Conservation (phyloP, 345 rosid genomes). For the Conringia planisiliqua region DNA sequence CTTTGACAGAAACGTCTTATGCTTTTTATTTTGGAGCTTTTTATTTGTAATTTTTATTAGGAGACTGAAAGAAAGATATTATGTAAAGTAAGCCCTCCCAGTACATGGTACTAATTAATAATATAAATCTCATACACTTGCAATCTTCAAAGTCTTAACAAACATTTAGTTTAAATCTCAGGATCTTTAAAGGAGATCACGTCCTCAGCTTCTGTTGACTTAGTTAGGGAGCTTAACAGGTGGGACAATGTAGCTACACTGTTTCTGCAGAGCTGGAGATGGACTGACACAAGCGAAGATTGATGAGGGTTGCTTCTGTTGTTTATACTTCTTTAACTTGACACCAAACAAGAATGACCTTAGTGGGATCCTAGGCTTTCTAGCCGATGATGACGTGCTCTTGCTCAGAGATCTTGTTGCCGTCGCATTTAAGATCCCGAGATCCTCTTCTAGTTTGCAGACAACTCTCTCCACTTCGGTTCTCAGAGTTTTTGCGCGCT, state of each 20-base stretch:
- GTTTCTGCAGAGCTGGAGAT: conserved; percentile 45
- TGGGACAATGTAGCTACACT: conserved; percentile 36
- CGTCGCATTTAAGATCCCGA: conserved; percentile 25
- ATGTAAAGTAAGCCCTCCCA: conserved; percentile 19
- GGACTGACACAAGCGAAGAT: conserved; percentile 57
- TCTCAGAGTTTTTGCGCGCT: conserved; percentile 42
- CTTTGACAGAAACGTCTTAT: conserved; percentile 1
- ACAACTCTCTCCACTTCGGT: conserved; percentile 53
- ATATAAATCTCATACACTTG: conserved; percentile 13
- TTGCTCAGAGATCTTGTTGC: conserved; percentile 27
- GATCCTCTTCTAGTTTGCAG: conserved; percentile 44
- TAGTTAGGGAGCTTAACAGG: conserved; percentile 21
- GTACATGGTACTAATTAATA: conserved; percentile 26
- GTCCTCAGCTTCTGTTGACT: conserved; percentile 11
- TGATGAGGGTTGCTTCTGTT: conserved; percentile 34
- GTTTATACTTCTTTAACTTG: conserved; percentile 61
- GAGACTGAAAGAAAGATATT: conserved; percentile 6
- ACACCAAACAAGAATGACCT: conserved; percentile 84
- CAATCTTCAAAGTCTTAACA: conserved; percentile 7
- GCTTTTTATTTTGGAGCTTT: background rate
- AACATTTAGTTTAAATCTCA: background rate
- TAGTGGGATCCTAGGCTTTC: conserved; percentile 59
- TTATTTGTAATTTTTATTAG: conserved; percentile 12
- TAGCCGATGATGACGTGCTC: conserved; percentile 18
- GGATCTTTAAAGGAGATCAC: background rate